phyloP scores from a whole-genome alignment of 2,329 filamentous ascomycete genomes.

The Pyricularia sp. region DNA sequence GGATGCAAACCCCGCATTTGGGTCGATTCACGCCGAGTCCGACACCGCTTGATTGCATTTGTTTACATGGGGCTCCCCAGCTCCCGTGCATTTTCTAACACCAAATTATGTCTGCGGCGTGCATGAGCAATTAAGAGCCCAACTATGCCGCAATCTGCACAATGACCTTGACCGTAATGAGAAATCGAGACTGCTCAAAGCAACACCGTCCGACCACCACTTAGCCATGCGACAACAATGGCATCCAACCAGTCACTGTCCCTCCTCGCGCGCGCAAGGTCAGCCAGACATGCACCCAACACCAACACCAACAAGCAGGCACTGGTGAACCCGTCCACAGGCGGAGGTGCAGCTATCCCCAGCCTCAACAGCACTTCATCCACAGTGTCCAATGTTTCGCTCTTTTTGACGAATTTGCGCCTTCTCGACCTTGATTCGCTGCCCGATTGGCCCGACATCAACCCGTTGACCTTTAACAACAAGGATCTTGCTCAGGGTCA shows the following conservation, averaged over 20 bases:
- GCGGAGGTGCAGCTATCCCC: neutral
- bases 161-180: neutral
- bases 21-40: neutral
- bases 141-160: neutral
- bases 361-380: neutral
- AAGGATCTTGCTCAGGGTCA: constrained; percentile 61
- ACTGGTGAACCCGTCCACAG: neutral
- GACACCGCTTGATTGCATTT: neutral
- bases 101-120: neutral
- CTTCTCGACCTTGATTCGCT: constrained; percentile 70
- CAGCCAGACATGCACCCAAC: constrained; percentile 11
- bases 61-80: neutral
- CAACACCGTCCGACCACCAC: neutral
- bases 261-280: constrained; percentile 15
- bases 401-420: constrained; percentile 77
- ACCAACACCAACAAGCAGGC: neutral
- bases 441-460: constrained; percentile 74
- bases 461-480: constrained; percentile 57
- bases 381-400: constrained; percentile 36
- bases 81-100: neutral
- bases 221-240: constrained; percentile 10
- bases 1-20: neutral
- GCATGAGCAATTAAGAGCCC: neutral
- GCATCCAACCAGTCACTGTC: constrained; percentile 12
- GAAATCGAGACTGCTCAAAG: neutral